Base-by-base conservation (phyloP, 148 eudicot species). In the Diospyros lotus region DNA sequence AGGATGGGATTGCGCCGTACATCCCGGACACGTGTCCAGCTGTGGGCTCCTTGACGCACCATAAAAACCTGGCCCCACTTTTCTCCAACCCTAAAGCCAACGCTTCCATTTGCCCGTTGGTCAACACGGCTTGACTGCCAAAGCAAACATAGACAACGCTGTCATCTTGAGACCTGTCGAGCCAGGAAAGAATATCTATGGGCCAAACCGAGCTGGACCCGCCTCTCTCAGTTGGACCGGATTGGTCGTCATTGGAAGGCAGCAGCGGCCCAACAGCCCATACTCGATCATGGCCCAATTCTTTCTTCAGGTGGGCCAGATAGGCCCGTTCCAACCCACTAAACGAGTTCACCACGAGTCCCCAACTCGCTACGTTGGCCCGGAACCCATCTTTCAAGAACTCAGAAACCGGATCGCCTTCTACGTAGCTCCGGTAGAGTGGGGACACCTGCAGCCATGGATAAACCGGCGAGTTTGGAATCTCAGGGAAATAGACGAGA, bases 101-200 rank as follows among this genome's bases (percentile, higher is more conserved):
- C 56, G 40, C 85, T 41, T 66, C 64, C 79, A 87, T 81, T 42
- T 87, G 88, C 14, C 69, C 13, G 17, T 81, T 80, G 0, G 81
- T 79, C 75, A 87, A 75, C 73, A 81, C 82, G 0, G 82, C 80
- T 48, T 79, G 82, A 69, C 86, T 85, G 4, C 90, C 90, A 61
- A 87, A 87, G 50, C 90, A 83, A 0, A 87, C 86, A 13, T 85
- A 85, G 58, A 87, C 80, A 39, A 87, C 90, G 12, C 66, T 63
- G 9, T 45, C 15, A 13, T 77, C 79, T 6, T 64, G 73, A 54
- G 82, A 77, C 43, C 40, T 45, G 77, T 83, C 85, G 2, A 87
- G 88, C 90, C 90, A 87, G 0, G 81, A 42, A 28, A 74, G 4
- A 4, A 85, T 58, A 2, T 28, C 28, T 28, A 28, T 28, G 28